Base-by-base conservation (phyloP, 345 rosid species). In the Barbarea vulgaris region DNA sequence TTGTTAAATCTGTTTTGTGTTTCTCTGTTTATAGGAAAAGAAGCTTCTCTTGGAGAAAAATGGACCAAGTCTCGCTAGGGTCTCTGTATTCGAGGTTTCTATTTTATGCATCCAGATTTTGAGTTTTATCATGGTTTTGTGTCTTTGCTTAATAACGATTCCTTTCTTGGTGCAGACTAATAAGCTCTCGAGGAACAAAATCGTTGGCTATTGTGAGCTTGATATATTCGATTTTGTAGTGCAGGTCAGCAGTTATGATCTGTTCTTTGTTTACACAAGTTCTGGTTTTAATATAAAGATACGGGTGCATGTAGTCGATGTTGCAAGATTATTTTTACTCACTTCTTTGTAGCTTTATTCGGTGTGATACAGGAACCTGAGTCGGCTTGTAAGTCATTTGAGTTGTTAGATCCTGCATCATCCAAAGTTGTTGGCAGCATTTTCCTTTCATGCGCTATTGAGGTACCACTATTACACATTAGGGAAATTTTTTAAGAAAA, bases 31-130 rank as follows among this genome's bases (percentile, higher is more conserved):
- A 61, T 79, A 94, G 98, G 96, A 94, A 67, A 94, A 89, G 83
- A 94, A 94, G 74, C 88, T 94, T 81, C 88, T 91, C 15, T 81
- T 94, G 87, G 98, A 91, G 64, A 87, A 72, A 63, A 86, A 84
- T 76, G 97, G 96, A 39, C 91, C 98, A 73, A 89, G 80, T 79
- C 78, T 90, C 79, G 95, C 86, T 30, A 88, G 97, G 74, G 79
- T 94, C 76, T 94, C 97, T 6, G 87, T 94, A 15, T 86, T 83
- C 73, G 96, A 94, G 96, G 98, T 91, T 69, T 72, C 5, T 70
- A 10, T 36, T n/a, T n/a, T n/a, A 36, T 36, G n/a, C 12, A 36
- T 30, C 6, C 7, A 10, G 17, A 33, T 60, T 61, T 24, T 34
- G 13, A 41, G 74, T 51, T 37, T 58, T 17, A 5, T 28, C 14